phyloP scores from a whole-genome alignment of 129 eudicot genomes.

The Solidago caesia region DNA sequence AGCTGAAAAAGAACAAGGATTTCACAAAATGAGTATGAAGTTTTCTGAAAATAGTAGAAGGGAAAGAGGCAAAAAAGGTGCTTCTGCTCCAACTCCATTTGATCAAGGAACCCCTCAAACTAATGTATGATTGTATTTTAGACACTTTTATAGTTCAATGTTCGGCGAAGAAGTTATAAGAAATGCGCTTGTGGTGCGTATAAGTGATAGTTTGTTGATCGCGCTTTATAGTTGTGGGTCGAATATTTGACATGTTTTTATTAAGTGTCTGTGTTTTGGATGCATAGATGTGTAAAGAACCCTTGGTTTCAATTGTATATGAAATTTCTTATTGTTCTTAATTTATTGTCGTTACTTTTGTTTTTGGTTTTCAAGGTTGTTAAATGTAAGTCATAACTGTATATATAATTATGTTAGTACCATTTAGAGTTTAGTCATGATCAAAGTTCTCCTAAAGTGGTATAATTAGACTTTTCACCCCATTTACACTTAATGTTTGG shows the following conservation, averaged over 20 bases:
- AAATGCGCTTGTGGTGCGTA: constrained; percentile 17
- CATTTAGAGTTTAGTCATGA: neutral
- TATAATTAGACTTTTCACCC: no score
- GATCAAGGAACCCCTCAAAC: constrained; percentile 30
- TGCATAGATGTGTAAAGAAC: neutral
- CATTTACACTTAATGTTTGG: no score
- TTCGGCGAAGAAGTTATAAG: constrained; percentile 2
- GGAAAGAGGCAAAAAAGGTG: constrained; percentile 56
- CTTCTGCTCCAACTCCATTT: constrained; percentile 34
- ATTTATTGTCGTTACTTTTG: neutral
- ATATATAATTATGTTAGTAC: neutral
- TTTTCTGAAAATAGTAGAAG: constrained; percentile 62
- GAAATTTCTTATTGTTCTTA: neutral
- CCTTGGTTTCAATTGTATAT: neutral
- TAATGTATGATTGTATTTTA: constrained; percentile 22
- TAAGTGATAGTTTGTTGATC: neutral
- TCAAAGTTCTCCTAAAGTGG: neutral
- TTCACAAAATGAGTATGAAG: constrained; percentile 63
- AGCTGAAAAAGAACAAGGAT: constrained; percentile 53
- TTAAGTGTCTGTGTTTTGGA: neutral
- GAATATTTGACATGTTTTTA: neutral
- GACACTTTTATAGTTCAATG: neutral
- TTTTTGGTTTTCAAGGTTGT: neutral
- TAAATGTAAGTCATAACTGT: neutral
- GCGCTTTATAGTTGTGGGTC: neutral